Evolutionary conservation across 768 basidiomycete species (phyloP), one percentile per base, ranked within the genome.

Genomic region (Suillus occidentalis): DNA sequence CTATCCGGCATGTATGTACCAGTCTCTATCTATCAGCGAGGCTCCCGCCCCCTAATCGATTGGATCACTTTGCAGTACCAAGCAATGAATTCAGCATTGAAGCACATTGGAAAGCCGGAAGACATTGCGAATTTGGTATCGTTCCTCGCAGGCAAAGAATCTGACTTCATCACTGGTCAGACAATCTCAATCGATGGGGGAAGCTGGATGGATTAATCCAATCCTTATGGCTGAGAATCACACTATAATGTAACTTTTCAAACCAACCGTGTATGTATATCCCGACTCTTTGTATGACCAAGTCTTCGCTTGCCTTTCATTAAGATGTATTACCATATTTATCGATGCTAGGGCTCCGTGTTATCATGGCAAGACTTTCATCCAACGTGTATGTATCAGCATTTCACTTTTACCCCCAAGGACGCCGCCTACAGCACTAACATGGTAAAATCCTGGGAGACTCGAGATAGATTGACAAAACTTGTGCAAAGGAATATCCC

Each of bases 121-220:
- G 71, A 78, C 47, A 65, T 78, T 37, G 75, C 77, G 1, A 61
- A 60, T 10, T 37, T 78, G 6, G 77, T 78, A 2, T 73, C 76
- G 9, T 78, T 75, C 68, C 68, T 78, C 36, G 77, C 74, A 7
- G 72, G 73, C 12, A 69, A 71, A 49, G 69, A 75, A n/a, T 70
- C 77, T 4, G 45, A 61, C 13, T 75, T 72, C 50, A 72, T 77
- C 10, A 77, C 77, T 0, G 77, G 77, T 69, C 53, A 67, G 57
- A 31, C 31, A 31, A 50, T 62, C 49, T 60, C 62, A n/a, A 31
- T 63, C n/a, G 62, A 63, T 42, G 62, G 62, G 20, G 62, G 62
- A 60, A 14, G 34, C 12, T 61, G 57, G 62, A 59, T 63, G 53
- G 62, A 63, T 18, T 63, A 22, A 31, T 28, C 6, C 10, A 4